Conservation (phyloP, 257 asterid genomes). For the Solanum piurae region DNA sequence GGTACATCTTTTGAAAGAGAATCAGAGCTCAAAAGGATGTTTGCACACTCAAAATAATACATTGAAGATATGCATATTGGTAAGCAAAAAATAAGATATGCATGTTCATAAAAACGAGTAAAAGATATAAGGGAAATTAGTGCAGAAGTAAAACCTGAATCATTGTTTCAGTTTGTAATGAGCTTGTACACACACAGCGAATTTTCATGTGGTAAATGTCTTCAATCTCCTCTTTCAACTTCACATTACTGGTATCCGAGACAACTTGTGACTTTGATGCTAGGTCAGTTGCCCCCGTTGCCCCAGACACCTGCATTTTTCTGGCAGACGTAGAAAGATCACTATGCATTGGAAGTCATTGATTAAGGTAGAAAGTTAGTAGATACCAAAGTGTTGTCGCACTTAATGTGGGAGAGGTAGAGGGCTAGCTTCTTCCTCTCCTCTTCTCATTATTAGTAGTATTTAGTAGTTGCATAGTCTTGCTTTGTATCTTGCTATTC, state of each 20-base stretch:
- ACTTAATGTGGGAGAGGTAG: not conserved
- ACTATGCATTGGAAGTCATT: not conserved
- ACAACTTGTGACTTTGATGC: conserved; percentile 67
- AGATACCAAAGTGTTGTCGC: not conserved
- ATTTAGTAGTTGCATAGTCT: not conserved
- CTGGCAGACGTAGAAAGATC: conserved; percentile 25
- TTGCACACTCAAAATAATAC: not conserved
- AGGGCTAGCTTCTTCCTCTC: not conserved
- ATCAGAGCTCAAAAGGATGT: not conserved
- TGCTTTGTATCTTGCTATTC: not conserved
- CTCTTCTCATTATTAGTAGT: not conserved
- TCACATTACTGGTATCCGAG: conserved; percentile 46
- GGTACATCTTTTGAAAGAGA: not conserved
- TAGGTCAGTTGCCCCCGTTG: conserved; percentile 66
- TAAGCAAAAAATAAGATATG: not conserved
- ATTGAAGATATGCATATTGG: not conserved
- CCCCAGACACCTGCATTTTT: conserved; percentile 86
- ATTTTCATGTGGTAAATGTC: conserved; percentile 54
- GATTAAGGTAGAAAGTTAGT: not conserved
- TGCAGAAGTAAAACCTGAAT: conserved; percentile 39
- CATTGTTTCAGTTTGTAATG: conserved; percentile 64
- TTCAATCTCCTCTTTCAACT: conserved; percentile 55
- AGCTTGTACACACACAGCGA: conserved; percentile 84
- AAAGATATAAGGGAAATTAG: not conserved
- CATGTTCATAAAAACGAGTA: not conserved